Percentiles rank a stretch among this genome's conserved stretches.
Evolutionary conservation across 805 yeast genomes (phyloP).

Genomic region (Candida berthetii): DNA sequence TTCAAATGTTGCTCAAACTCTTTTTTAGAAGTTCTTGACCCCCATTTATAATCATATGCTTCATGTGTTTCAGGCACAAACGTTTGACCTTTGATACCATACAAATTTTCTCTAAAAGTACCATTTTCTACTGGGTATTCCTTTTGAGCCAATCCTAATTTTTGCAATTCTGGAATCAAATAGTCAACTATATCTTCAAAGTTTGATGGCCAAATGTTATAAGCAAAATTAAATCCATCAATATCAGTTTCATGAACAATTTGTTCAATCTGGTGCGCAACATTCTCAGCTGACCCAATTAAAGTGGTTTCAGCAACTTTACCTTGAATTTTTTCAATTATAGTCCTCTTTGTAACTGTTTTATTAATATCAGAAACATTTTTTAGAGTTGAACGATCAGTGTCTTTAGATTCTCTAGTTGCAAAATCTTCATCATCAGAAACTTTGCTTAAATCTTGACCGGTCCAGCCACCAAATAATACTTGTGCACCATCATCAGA

Average conservation of each 20-base stretch:
- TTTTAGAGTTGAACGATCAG: not conserved
- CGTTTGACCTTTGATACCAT: not conserved
- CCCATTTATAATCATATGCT: conserved; percentile 3
- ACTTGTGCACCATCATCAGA: conserved; percentile 33
- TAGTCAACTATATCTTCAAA: conserved; percentile 33
- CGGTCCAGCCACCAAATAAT: conserved; percentile 34
- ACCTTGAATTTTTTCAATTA: conserved; percentile 15
- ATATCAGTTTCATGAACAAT: conserved; percentile 34
- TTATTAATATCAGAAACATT: not conserved
- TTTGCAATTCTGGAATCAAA: conserved; percentile 28
- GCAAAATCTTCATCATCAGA: conserved; percentile 24
- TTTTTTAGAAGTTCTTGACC: conserved; percentile 15
- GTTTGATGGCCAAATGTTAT: conserved; percentile 29
- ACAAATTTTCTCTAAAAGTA: conserved; percentile 2
- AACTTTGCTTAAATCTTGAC: conserved; percentile 27
- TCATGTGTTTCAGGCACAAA: conserved; percentile 1
- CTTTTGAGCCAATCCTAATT: conserved; percentile 26
- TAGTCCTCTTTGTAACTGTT: conserved; percentile 9
- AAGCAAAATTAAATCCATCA: conserved; percentile 36
- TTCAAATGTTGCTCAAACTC: conserved; percentile 14
- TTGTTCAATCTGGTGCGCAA: conserved; percentile 31
- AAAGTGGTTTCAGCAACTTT: conserved; percentile 15
- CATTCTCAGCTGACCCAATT: conserved; percentile 28
- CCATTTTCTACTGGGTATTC: conserved; percentile 26
- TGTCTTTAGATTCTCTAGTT: conserved; percentile 15